phyloP scores from a whole-genome alignment of 345 rosid species.

The Mangifera indica region DNA sequence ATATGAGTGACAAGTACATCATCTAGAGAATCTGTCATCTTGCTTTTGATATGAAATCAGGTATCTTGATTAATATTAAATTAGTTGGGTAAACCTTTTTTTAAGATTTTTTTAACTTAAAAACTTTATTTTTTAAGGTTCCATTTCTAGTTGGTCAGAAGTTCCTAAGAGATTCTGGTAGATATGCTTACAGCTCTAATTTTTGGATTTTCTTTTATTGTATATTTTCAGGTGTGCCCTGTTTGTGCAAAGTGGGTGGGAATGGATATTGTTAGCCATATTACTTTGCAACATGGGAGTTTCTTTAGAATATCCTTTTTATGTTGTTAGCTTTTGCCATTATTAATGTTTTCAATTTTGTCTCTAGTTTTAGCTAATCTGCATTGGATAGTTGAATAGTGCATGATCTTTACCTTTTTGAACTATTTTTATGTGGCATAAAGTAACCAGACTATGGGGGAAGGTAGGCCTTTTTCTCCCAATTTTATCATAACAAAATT shows the following conservation, averaged over 20 bases:
- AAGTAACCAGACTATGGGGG: not conserved
- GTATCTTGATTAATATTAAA: not conserved
- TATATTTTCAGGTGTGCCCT: conserved; percentile 65
- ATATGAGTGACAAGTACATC: not conserved
- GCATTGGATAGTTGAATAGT: not conserved
- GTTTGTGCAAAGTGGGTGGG: conserved; percentile 74
- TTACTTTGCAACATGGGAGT: conserved; percentile 67
- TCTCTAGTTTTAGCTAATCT: not conserved
- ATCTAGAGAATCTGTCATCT: too few species aligned
- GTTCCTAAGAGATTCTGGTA: not conserved
- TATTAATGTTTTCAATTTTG: not conserved
- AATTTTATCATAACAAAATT: not conserved
- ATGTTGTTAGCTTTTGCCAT: not conserved
- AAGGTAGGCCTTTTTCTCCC: not conserved
- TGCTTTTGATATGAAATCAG: not conserved
- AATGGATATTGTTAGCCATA: conserved; percentile 66
- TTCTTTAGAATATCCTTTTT: conserved; percentile 74
- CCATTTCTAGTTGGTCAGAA: not conserved
- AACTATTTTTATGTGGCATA: not conserved
- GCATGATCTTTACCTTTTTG: not conserved
- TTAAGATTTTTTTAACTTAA: not conserved
- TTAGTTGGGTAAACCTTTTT: not conserved
- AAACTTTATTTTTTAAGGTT: not conserved
- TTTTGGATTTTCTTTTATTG: conserved; percentile 25
- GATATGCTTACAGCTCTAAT: conserved; percentile 20